Evolutionary conservation across 805 yeast species (phyloP), one percentile per base, ranked within the genome.

Genomic region (Isabelozyma gotoi): DNA sequence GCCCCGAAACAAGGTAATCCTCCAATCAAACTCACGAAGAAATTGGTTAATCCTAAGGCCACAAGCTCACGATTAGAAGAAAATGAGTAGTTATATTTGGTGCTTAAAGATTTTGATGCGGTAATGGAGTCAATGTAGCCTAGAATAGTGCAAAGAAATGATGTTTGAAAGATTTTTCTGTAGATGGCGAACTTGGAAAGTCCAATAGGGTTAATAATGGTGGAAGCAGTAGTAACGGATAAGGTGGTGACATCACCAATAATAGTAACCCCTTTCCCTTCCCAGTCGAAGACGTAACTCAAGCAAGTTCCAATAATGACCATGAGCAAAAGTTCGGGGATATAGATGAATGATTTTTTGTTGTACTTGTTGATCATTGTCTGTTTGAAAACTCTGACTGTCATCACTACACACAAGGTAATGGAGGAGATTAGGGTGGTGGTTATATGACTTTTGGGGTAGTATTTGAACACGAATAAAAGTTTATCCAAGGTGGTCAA

Each of bases 1-100:
- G 68, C 69, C 1, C 70, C 71, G 48, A 65, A 65, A 5, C 67
- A 58, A 7, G 71, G 71, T 14, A 65, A 45, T 2, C 67, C 70
- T 19, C 68, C 63, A 16, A 63, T 50, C 20, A 63, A 46, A 14
- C 65, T 47, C 19, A 60, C 56, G 2, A 60, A 53, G 17, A 63
- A 42, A 42, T 65, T 65, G 15, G 62, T 52, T 3, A 55, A 46
- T 1, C 71, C 70, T 20, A 65, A 49, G 4, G 71, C 71, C 31
- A 65, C 53, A 24, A 65, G 51, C 40, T 65, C 71, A 7, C 69
- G 50, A 45, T 65, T 65, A 19, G 68, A 52, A 3, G 65, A 57
- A 5, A 63, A 64, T 27, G 55, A 53, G 46, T 60, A 65, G 53
- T 65, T 60, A 45, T 62, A 61, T 41, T 60, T 56, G 4, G 65